Evolutionary conservation across 345 rosid genomes (phyloP), one percentile per base, ranked within the genome.

Genomic region (Pistacia atlantica): DNA sequence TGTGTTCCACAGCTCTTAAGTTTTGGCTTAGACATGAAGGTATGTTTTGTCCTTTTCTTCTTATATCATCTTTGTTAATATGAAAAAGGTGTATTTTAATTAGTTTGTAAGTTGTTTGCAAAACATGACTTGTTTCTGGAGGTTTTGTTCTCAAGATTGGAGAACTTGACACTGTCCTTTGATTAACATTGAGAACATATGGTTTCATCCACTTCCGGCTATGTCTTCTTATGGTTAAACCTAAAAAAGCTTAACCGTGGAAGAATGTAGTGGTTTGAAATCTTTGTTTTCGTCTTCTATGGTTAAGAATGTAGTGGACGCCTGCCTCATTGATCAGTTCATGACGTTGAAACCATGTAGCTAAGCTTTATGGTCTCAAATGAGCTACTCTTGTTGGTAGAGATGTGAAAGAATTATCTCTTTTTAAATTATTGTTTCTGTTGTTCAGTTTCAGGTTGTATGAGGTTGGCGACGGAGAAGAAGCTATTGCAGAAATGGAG

Each of bases 391-490:
- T 38, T 38, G 42, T n/a, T 3, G 42, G 42, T 38, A 4, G 42
- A 38, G 42, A 38, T 38, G 42, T 4, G 42, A 38, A 38, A 38
- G 42, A 38, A 38, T 38, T 2, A 4, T 38, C 42, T 2, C 42
- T 38, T 38, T 38, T 31, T 31, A 31, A 31, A 31, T 31, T 31
- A 31, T 31, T 31, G 33, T 31, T 31, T 31, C 33, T 31, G 33
- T 31, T 31, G 33, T 31, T 31, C 33, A 31, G 33, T 31, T 31
- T 31, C 33, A 31, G 33, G 33, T 79, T 89, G 51, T 89, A 87
- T 66, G 90, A 86, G 73, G 83, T 86, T 68, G 90, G 91, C 2
- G 87, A 86, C 66, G 79, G 88, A 72, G 89, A 86, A 68, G 84
- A 87, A 79, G 87, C 91, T 4, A 87, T 87, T 52, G 85, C 87